A percentile compares a stretch with the other conserved stretches of the same genome.
Evolutionary conservation across 2,329 filamentous ascomycete genomes (phyloP).

Genomic region (Botryotinia narcissicola): DNA sequence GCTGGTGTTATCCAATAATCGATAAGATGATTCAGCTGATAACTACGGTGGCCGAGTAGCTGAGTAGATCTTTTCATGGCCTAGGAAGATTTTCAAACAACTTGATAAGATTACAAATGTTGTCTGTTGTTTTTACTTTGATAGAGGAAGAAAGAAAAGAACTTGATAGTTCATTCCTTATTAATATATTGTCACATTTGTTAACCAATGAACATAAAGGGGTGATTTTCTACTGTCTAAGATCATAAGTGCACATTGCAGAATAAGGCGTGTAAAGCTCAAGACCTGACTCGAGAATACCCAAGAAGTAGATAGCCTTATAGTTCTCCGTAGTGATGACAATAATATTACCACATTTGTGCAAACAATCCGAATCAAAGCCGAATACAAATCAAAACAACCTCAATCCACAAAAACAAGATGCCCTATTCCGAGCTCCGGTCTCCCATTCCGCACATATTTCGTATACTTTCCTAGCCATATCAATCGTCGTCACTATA

Average conservation of each 20-base stretch:
- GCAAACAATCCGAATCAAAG: conserved; percentile 10
- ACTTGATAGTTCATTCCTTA: too few species aligned
- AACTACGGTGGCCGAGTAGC: conserved; percentile 6
- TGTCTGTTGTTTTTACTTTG: neutral
- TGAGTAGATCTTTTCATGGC: neutral
- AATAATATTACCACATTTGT: conserved; percentile 1
- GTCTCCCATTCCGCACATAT: neutral
- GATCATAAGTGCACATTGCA: neutral
- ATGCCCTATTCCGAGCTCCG: neutral
- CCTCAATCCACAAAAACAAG: neutral
- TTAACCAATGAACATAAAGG: neutral
- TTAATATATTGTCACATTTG: too few species aligned
- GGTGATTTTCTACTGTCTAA: neutral
- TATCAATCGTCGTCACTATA: neutral
- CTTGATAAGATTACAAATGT: neutral
- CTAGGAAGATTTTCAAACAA: too few species aligned
- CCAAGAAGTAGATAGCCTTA: neutral
- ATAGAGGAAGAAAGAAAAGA: neutral
- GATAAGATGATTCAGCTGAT: conserved; percentile 9
- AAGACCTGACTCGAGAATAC: neutral
- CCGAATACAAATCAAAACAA: neutral
- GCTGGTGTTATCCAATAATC: conserved; percentile 1
- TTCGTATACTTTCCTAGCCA: neutral
- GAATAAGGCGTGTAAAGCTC: neutral
- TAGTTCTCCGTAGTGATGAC: conserved; percentile 13